Conservation (phyloP, 257 asterid genomes). For the Fraxinus quadrangulata region DNA sequence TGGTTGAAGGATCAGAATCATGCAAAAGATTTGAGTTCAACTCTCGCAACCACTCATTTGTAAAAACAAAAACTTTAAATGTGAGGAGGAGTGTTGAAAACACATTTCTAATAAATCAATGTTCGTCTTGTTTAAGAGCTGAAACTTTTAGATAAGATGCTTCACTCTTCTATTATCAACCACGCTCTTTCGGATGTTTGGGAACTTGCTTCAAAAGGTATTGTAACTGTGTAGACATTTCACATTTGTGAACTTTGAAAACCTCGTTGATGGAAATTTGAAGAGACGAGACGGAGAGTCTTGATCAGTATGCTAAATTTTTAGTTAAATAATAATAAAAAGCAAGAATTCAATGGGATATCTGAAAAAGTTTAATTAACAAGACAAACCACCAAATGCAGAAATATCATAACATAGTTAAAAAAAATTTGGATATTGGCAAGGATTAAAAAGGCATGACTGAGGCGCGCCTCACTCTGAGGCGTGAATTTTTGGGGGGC, state of each 20-base stretch:
- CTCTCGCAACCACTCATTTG: background rate
- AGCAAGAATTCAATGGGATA: background rate
- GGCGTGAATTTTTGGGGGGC: no score
- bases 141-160: background rate
- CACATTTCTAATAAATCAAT: background rate
- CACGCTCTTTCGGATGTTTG: background rate
- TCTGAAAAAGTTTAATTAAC: background rate
- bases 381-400: background rate
- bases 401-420: background rate
- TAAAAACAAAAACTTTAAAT: background rate
- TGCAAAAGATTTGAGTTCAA: background rate
- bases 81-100: background rate
- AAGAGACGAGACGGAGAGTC: background rate
- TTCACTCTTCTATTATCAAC: no score
- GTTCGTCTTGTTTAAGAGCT: background rate
- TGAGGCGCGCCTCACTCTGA: no score
- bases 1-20: background rate
- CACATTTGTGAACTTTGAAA: background rate
- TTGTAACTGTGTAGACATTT: conserved; percentile 5
- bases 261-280: background rate
- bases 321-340: background rate
- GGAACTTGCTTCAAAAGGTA: conserved; percentile 19
- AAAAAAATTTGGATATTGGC: background rate
- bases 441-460: no score
- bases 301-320: conserved; percentile 4